Percentiles rank a stretch among this genome's conserved stretches.
phyloP scores from a whole-genome alignment of 2,329 filamentous ascomycete genomes.

The Chaetomiaceae sp. region DNA sequence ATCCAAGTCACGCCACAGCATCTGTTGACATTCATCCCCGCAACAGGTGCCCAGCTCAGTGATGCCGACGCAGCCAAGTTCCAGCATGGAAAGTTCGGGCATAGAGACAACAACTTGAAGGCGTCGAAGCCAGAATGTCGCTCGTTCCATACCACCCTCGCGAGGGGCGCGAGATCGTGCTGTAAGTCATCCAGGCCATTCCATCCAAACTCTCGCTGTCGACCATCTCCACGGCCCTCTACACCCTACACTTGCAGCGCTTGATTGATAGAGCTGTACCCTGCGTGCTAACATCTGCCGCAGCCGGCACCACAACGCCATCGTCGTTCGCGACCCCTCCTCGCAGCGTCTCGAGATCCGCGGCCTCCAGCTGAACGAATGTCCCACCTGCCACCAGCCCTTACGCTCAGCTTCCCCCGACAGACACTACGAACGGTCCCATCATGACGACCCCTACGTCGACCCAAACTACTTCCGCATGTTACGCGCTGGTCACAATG shows the following conservation, averaged over 20 bases:
- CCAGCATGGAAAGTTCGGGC: constrained; percentile 17
- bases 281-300: background rate
- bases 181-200: constrained; percentile 52
- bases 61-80: too few species aligned
- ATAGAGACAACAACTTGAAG: constrained; percentile 14
- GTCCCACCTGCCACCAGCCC: constrained; percentile 85
- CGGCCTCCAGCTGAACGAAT: constrained; percentile 60
- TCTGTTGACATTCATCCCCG: too few species aligned
- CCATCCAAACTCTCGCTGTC: too few species aligned
- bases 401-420: constrained; percentile 50
- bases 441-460: constrained; percentile 64
- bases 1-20: too few species aligned
- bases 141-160: constrained; percentile 71
- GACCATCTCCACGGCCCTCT: background rate
- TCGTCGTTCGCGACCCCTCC: constrained; percentile 83
- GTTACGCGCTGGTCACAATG: constrained; percentile 56
- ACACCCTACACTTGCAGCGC: background rate
- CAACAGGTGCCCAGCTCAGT: too few species aligned
- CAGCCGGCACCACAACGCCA: constrained; percentile 86
- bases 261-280: background rate
- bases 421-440: constrained; percentile 44
- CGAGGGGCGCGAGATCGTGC: constrained; percentile 72
- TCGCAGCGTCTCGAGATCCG: constrained; percentile 83
- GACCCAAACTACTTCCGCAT: constrained; percentile 94
- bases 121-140: constrained; percentile 44